Base-by-base conservation (phyloP, 129 eudicot species). In the Dittrichia graveolens region DNA sequence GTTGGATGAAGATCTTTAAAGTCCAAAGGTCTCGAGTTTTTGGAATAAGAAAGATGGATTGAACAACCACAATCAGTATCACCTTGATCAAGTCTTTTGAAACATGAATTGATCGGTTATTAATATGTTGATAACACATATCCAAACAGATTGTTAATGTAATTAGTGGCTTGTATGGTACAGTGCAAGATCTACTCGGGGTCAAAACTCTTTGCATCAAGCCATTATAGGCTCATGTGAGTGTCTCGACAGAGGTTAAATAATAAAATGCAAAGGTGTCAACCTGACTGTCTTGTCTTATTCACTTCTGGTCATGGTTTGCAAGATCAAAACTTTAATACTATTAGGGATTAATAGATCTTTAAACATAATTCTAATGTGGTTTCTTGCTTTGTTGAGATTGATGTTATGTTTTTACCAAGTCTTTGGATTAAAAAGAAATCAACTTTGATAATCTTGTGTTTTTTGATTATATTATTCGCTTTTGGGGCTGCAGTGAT, bases 401-500 rank as follows among this genome's bases (percentile, higher is more conserved):
- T 16, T 18, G 53, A 55, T 56, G 44, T 0, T 8, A 13, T 44
- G 56, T 71, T 19, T 19, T 31, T 44, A 16, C 6, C 41, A 12
- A 16, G 8, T 69, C 40, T 3, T 77, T 37, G 74, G 61, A 53
- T 72, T 24, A 24, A 24, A 49, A 49, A 58, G 24, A 13, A 34
- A 18, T 50, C 9, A 42, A 68, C 61, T 74, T 66, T 66, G 52
- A 69, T 67, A 67, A 77, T 73, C 10, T 70, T 49, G 73, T 38
- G 56, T 78, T 40, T 12, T 67, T 61, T 15, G 48, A 4, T 78
- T 35, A 0, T 42, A 4, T 37, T 40, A 73, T 24, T 24, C 31
- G 31, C 31, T n/a, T 65, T 52, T 61, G 77, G 70, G 45, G 40
- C 41, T 81, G 80, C 85, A 81, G 89, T 69, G 89, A 84, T 16